Base-by-base conservation (phyloP, 768 basidiomycete genomes). In the Trametes coccinea region DNA sequence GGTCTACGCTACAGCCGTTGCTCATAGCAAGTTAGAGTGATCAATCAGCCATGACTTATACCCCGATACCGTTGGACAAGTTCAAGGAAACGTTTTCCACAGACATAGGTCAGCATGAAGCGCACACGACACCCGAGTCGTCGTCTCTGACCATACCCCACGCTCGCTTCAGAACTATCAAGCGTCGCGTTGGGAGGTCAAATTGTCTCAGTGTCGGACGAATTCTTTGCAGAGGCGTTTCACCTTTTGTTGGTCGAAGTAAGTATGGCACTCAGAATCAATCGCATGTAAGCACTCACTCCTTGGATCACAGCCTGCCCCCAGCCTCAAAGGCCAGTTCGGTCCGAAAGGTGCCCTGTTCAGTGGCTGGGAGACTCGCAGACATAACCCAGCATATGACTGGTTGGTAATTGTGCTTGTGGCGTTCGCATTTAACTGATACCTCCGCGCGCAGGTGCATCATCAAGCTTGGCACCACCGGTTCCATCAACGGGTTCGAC, bases 291-390 rank as follows among this genome's bases (percentile, higher is more conserved):
- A 22, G 56, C n/a, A 33, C 50, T 40, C 55, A 31, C 40, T 61
- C 5, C 60, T 17, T 5, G 14, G 27, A 4, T 9, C 29, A 11
- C 65, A 97, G 95, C 90, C 95, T 6, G 86, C 95, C 27, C 84
- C 82, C 4, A 93, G 88, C 66, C 75, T 97, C 71, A 95, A 95
- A 74, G 97, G 97, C n/a, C 93, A 95, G 67, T 99, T 95, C 68
- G 96, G 96, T 6, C 92, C 94, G 2, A 96, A 95, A 44, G 97
- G 97, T 27, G 96, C 96, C 0, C 75, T 98, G 27, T 98, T 82
- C 74, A 92, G 89, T 65, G 97, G 95, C 55, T 99, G 97, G 97
- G 97, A 99, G 73, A 83, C 82, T 30, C 79, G 94, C 44, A 78
- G 97, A 66, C 97, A 99, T 74, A 98, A 97, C 74, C 86, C 90